Evolutionary conservation across 1,284 basidiomycete species (phyloP).

Genomic region (Amylostereum areolatum): DNA sequence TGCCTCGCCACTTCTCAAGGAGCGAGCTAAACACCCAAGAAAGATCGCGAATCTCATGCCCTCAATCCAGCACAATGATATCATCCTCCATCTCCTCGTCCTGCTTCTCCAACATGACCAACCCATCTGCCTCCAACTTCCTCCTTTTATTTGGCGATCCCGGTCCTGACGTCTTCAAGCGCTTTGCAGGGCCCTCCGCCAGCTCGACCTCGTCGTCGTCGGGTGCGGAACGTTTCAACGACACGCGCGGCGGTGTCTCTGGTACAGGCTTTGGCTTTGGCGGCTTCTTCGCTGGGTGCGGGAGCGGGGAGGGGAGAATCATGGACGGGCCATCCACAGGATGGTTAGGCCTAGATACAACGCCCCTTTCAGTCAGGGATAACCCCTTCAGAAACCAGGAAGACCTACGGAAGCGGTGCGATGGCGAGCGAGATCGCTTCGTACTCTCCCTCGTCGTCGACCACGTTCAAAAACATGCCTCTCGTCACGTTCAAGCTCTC

Average conservation of each 20-base stretch:
- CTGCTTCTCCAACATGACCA: conserved; percentile 57
- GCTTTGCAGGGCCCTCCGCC: conserved; percentile 37
- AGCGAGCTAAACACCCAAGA: neutral
- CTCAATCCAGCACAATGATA: conserved; percentile 50
- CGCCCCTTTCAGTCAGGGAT: conserved; percentile 1
- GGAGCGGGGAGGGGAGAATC: conserved; percentile 59
- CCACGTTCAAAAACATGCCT: conserved; percentile 82
- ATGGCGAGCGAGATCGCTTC: conserved; percentile 73
- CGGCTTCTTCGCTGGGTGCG: conserved; percentile 40
- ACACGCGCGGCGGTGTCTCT: conserved; percentile 30
- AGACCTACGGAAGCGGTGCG: conserved; percentile 63
- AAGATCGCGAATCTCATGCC: neutral
- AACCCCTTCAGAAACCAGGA: conserved; percentile 1
- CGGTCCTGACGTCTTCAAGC: conserved; percentile 13
- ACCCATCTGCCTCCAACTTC: conserved; percentile 63
- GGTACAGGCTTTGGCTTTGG: conserved; percentile 33
- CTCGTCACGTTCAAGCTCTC: conserved; percentile 64
- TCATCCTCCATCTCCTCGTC: conserved; percentile 46
- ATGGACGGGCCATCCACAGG: conserved; percentile 40
- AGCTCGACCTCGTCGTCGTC: conserved; percentile 47
- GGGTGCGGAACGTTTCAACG: conserved; percentile 52
- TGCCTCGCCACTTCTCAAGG: too few relatives aligned
- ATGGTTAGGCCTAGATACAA: conserved; percentile 41
- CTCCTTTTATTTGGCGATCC: conserved; percentile 57
- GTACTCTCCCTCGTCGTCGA: conserved; percentile 81